These are phyloP conservation scores for Irpex sp. DNA, from an alignment of 1,284 basidiomycete species.

Conservation along the genomic window DNA sequence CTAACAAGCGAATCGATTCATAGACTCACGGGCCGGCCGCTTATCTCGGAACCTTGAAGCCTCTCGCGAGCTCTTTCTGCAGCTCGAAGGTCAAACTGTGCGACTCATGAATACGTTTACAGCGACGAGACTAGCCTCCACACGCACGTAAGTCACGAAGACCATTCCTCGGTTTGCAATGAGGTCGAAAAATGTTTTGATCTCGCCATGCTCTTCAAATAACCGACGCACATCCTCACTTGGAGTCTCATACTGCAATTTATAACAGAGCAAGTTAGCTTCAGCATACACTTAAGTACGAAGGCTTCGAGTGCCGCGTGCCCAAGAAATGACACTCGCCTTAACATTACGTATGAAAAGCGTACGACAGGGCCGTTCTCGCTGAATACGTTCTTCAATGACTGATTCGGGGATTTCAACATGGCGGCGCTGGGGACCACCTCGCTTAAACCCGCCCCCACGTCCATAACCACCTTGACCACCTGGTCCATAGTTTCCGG, in stretches of 20 bases:
- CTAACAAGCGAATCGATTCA: background rate
- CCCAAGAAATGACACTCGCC: slow-evolving; percentile 51
- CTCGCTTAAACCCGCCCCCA: slow-evolving; percentile 29
- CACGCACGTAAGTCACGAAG: slow-evolving; percentile 93
- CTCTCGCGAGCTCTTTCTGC: slow-evolving; percentile 88
- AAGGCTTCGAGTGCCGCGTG: background rate
- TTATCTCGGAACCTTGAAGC: slow-evolving; percentile 83
- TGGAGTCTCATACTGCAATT: slow-evolving; percentile 82
- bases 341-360: slow-evolving; percentile 97
- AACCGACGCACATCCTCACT: slow-evolving; percentile 78
- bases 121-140: background rate
- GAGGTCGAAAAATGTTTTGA: slow-evolving; percentile 96
- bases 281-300: background rate
- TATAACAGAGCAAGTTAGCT: background rate
- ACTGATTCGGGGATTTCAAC: slow-evolving; percentile 80
- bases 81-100: slow-evolving; percentile 87
- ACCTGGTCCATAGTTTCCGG: slow-evolving; percentile 50
- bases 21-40: slow-evolving; percentile 73
- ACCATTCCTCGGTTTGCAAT: slow-evolving; percentile 94
- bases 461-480: slow-evolving; percentile 50
- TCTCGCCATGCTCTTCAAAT: slow-evolving; percentile 91
- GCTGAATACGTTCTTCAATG: slow-evolving; percentile 86
- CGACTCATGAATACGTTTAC: background rate
- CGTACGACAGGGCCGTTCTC: slow-evolving; percentile 91
- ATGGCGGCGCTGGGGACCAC: slow-evolving; percentile 46